Base-by-base conservation (phyloP, 2,329 filamentous ascomycete genomes). In the Massarina eburnea region DNA sequence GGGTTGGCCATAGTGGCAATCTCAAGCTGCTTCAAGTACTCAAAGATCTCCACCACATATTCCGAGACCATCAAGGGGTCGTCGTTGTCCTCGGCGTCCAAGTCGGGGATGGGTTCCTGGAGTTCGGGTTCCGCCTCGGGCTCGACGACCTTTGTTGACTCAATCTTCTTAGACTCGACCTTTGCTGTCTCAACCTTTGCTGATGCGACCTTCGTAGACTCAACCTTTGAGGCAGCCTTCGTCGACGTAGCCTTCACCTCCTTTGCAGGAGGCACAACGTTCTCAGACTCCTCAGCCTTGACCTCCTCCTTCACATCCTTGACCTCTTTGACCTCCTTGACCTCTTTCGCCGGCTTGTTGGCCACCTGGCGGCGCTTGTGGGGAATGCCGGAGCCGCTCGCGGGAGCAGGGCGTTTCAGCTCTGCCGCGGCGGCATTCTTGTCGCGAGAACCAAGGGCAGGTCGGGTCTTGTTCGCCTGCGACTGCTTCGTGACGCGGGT, bases 11-110 rank as follows among this genome's bases (percentile, higher is more conserved):
- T 84, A 72, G 78, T 90, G 69, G 79, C 74, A 54, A 85, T 77
- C 74, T 99, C 94, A 19, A 97, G 82, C 60, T 95, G 85, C 63
- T 84, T 86, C 55, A 97, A 81, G 72, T 99, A 97, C 58, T 96
- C 91, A 67, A 97, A 97, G 66, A 99, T 97, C 67, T 99, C 94
- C 49, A 86, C 86, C 39, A 95, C 91, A 64, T 99, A 99, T 71
- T 97, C 94, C 41, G 94, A 90, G 54, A 95, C 94, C 94, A 99
- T 97, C 61, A 96, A 80, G 20, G 95, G 95, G 66, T 99, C 94
- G 57, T 95, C 90, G 40, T 88, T 70, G 62, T 99, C 94, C 70
- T 97, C 94, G 39, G 77, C 79, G 66, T 97, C 94, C 22, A 96
- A 79, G 59, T 94, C 79, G 1, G 67, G 62, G 18, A 78, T 67